Evolutionary conservation across 176 grass and related monocot species (phyloP), one percentile per base, ranked within the genome.

Genomic region (Paspalum vaginatum): DNA sequence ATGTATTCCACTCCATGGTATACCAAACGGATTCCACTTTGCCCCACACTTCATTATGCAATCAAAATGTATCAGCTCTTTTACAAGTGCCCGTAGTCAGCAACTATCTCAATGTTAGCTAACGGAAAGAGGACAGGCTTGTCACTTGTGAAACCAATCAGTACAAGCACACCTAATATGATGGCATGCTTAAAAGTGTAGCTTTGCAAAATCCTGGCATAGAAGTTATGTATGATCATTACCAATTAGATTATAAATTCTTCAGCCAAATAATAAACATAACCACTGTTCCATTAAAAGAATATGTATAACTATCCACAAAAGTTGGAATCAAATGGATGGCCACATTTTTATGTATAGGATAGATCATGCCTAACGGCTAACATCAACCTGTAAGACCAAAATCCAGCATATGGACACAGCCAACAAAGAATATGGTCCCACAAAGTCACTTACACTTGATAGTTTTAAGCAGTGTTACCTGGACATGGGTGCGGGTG

Each of bases 301-400:
- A 25, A 60, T 40, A 20, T 78, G 61, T 8, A 3, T 32, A 32
- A 6, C 49, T 66, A 60, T 9, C 32, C 27, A 51, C 68, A 65
- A 74, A 69, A 9, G 42, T 78, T 83, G 26, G 40, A 59, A 57
- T 24, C 55, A 79, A 61, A 54, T 75, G 22, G 44, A 79, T 79
- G 38, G 39, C 16, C 10, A 52, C 27, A 67, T 74, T 40, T 63
- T 69, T 68, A 53, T 37, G 49, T 64, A 44, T 40, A 78, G 51
- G 8, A 79, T 57, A 16, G 26, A 78, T 58, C 43, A 78, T 57
- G 66, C 42, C 42, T 69, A 45, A 69, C 49, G 11, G 17, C 55
- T 61, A 59, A 38, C 25, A 61, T 38, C 67, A 72, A 60, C 11
- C 21, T 8, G 17, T 63, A 64, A 49, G 58, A 62, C 9, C 1